Evolutionary conservation across 345 rosid species (phyloP), one percentile per base, ranked within the genome.

Genomic region (Citrus unshiu): DNA sequence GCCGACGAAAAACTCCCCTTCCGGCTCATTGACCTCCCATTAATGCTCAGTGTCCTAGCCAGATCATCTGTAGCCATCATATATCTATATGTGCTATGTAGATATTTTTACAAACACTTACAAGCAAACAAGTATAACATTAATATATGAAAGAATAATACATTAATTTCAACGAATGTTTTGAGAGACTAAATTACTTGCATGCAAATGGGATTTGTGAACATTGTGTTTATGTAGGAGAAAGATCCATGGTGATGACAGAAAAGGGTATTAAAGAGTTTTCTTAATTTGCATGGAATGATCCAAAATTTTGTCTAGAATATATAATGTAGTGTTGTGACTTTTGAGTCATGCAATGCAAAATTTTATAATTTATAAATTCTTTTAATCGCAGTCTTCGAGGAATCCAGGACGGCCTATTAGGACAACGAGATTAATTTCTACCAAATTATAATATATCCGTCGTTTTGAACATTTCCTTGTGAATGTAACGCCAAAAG

Each of bases 61-160:
- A 85, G 83, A 62, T 85, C 85, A 57, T 81, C 86, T 35, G 80
- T 68, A 9, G 77, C 84, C 88, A 85, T 85, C 59, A 12, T 80
- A n/a, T 1, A 16, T 16, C 22, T 54, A 54, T 54, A 18, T 5
- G n/a, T 54, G 51, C 51, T 46, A 54, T 18, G 7, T 54, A 16
- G n/a, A n/a, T 40, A 19, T 46, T 34, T 49, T 40, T 18, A 70
- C 6, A 51, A 18, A 67, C 22, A 9, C 24, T 39, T 35, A 71
- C 34, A 71, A 16, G 18, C 74, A 29, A 69, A 43, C 37, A 40
- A 43, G 54, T 9, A 16, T 12, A 56, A 25, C 18, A 68, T n/a
- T 4, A 24, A 58, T 46, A 60, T 65, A 61, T 35, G 68, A 68
- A 69, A 69, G 72, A 60, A 68, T 3, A 46, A 3, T 46, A 46